Evolutionary conservation across 768 basidiomycete genomes (phyloP).

Genomic region (Agaricus subrufescens): DNA sequence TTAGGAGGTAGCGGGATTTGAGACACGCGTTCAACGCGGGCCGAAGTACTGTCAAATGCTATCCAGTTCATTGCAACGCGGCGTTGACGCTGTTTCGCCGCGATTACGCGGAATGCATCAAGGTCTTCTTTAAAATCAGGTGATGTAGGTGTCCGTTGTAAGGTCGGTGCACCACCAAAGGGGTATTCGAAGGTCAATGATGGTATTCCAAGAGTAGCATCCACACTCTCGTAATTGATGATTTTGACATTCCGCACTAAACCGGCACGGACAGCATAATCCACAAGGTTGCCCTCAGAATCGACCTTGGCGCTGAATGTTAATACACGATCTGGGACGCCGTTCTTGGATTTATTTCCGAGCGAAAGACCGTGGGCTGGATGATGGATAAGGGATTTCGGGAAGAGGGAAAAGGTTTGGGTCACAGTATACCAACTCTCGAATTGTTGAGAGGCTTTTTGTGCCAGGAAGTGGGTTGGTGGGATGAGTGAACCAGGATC

Average conservation of each 20-base stretch:
- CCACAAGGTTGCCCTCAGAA: constrained; percentile 56
- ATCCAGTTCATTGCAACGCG: constrained; percentile 5
- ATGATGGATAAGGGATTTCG: constrained; percentile 46
- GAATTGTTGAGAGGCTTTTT: constrained; percentile 46
- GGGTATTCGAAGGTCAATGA: constrained; percentile 27
- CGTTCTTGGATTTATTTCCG: constrained; percentile 22
- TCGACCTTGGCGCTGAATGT: constrained; percentile 79
- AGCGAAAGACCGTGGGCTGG: constrained; percentile 37
- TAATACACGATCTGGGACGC: constrained; percentile 52
- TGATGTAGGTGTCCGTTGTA: constrained; percentile 6
- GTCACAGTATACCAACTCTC: constrained; percentile 64
- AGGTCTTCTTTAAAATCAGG: constrained; percentile 25
- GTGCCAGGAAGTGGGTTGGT: constrained; percentile 59
- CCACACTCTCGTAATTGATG: constrained; percentile 65
- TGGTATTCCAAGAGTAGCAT: constrained; percentile 38
- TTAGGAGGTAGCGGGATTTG: constrained; percentile 18
- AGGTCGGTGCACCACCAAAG: constrained; percentile 29
- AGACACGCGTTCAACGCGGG: constrained; percentile 3
- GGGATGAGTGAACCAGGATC: constrained; percentile 83
- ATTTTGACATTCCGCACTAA: constrained; percentile 63
- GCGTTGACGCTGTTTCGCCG: not conserved
- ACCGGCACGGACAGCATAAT: constrained; percentile 67
- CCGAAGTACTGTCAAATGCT: not conserved
- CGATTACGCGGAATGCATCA: constrained; percentile 15
- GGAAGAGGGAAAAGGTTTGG: constrained; percentile 69